Evolutionary conservation across 1,284 basidiomycete genomes (phyloP).

Genomic region (Amylostereum chailletii): DNA sequence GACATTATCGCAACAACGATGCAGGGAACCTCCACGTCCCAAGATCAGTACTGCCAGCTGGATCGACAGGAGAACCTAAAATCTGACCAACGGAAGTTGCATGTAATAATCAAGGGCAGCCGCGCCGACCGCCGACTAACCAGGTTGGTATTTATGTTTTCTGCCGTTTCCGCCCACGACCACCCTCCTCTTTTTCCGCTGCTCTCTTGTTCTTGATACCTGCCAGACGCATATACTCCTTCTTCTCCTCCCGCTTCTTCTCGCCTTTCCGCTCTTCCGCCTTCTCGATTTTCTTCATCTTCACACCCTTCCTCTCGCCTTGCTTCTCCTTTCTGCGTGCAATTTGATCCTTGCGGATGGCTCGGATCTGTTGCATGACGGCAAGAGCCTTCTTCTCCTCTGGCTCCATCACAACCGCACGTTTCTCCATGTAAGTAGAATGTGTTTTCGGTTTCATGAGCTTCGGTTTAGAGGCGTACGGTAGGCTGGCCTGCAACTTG

Average conservation of each 20-base stretch:
- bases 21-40: too few species aligned
- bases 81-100: too few species aligned
- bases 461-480: constrained; percentile 91
- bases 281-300: constrained; percentile 63
- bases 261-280: constrained; percentile 61
- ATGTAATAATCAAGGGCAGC: too few species aligned
- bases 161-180: too few species aligned
- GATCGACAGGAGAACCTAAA: too few species aligned
- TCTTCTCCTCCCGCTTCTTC: constrained; percentile 74
- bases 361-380: constrained; percentile 92
- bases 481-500: constrained; percentile 83
- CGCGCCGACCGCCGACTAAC: too few species aligned
- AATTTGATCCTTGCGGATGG: constrained; percentile 85
- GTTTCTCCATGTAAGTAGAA: constrained; percentile 83
- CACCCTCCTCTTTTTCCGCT: constrained; percentile 46
- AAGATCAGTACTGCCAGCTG: too few species aligned
- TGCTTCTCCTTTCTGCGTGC: constrained; percentile 77
- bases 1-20: too few species aligned
- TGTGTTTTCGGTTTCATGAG: constrained; percentile 66
- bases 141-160: too few species aligned
- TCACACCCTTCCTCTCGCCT: constrained; percentile 54
- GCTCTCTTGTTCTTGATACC: constrained; percentile 70
- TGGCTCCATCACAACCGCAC: constrained; percentile 91
- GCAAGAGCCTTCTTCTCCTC: constrained; percentile 91
- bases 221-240: constrained; percentile 66